These are phyloP conservation scores for Chrysosphaeria jannelii DNA, from an alignment of 2,329 filamentous ascomycete species.

Conservation along the genomic window DNA sequence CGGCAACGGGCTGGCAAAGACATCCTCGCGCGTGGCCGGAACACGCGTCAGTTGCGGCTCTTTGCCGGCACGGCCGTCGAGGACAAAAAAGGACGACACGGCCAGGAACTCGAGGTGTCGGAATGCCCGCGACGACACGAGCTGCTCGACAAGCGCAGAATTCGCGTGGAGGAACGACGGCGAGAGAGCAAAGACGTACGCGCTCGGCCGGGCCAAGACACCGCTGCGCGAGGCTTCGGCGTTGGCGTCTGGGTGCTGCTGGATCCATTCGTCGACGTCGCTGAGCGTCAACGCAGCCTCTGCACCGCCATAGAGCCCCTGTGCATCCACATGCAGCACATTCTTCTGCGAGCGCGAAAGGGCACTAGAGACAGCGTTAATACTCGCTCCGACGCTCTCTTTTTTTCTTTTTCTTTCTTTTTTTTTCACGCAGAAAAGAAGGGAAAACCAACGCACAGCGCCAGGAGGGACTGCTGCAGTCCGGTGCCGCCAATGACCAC, in stretches of 20 bases:
- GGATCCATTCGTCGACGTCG: conserved; percentile 50
- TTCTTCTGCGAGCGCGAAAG: conserved; percentile 80
- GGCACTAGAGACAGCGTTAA: no score
- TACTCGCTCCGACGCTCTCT: no score
- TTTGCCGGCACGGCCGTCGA: conserved; percentile 13
- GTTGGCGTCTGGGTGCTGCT: conserved; percentile 8
- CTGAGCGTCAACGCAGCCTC: conserved; percentile 66
- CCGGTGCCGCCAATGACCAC: conserved; percentile 53
- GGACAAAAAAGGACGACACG: conserved; percentile 77
- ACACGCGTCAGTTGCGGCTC: conserved; percentile 42
- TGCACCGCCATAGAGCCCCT: conserved; percentile 62
- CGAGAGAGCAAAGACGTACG: conserved; percentile 58
- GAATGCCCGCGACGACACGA: conserved; percentile 74
- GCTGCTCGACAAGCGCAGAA: conserved; percentile 42
- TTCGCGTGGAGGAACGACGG: conserved; percentile 68
- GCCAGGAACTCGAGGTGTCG: conserved; percentile 79
- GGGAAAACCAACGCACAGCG: conserved; percentile 8
- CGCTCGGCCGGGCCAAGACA: conserved; percentile 27
- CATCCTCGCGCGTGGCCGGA: conserved; percentile 70
- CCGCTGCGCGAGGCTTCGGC: conserved; percentile 6
- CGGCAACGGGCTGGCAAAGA: conserved; percentile 58
- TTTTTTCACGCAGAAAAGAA: conserved; percentile 6
- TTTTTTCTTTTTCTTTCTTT: no score
- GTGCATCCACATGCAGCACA: conserved; percentile 65
- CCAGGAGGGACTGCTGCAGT: conserved; percentile 48